Evolutionary conservation across 164 flowering plant species (phyloP).

Genomic region (Litsea cubeba): DNA sequence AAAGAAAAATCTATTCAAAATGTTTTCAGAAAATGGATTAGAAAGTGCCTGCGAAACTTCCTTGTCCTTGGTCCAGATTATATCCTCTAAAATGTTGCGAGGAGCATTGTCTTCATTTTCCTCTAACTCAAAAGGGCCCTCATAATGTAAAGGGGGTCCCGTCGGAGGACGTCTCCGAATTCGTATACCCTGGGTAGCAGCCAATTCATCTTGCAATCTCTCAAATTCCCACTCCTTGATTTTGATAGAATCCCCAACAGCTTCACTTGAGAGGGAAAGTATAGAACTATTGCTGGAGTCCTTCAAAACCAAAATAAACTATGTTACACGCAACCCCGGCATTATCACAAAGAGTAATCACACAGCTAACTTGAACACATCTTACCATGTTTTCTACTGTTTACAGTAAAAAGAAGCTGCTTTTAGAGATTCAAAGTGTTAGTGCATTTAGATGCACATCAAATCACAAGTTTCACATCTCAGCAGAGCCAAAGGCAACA

Average conservation of each 20-base stretch:
- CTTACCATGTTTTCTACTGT: neutral
- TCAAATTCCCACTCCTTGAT: slow-evolving; percentile 72
- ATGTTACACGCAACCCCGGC: no score
- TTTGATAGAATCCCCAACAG: slow-evolving; percentile 38
- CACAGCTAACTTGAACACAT: neutral
- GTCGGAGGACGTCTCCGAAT: slow-evolving; percentile 80
- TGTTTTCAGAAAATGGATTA: neutral
- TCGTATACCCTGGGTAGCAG: slow-evolving; percentile 68
- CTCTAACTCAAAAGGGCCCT: slow-evolving; percentile 83
- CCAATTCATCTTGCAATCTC: slow-evolving; percentile 59
- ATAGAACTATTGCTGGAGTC: slow-evolving; percentile 33
- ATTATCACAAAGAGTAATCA: neutral
- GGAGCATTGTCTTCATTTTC: slow-evolving; percentile 88
- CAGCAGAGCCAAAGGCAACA: no score
- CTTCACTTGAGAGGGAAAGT: slow-evolving; percentile 19
- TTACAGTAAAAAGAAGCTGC: neutral
- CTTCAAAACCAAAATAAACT: neutral
- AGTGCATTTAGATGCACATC: neutral
- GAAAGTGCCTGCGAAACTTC: slow-evolving; percentile 60
- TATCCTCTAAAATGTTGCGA: slow-evolving; percentile 89
- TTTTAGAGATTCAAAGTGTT: neutral
- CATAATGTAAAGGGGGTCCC: slow-evolving; percentile 80
- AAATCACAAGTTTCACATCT: neutral
- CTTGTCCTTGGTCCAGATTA: slow-evolving; percentile 80
- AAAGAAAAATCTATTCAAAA: slow-evolving; percentile 1